Conservation (phyloP, 2,329 filamentous ascomycete genomes). For the Fusarium gaditjirri region DNA sequence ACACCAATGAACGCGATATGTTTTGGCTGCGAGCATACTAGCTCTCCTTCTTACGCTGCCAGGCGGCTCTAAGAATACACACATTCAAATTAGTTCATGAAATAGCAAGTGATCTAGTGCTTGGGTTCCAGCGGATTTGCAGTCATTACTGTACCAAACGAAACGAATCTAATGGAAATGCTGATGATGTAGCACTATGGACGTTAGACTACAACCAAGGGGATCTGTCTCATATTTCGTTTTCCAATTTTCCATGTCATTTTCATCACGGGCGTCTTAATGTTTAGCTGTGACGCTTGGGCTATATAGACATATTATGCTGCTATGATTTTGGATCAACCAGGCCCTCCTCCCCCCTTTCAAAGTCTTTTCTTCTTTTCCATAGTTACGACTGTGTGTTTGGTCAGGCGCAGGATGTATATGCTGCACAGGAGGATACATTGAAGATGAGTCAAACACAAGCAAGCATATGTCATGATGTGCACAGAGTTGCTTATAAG, state of each 20-base stretch:
- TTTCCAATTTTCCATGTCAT: not conserved
- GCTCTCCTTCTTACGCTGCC: not conserved
- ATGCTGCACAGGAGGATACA: not conserved
- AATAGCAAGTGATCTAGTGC: not conserved
- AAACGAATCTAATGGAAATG: not conserved
- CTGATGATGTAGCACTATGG: not conserved
- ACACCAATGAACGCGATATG: not conserved
- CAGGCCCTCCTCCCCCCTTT: not conserved
- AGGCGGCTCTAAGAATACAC: not conserved
- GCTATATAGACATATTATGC: conserved; percentile 2
- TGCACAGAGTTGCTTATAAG: not conserved
- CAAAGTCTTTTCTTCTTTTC: not conserved
- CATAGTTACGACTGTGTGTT: not conserved
- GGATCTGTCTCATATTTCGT: not conserved
- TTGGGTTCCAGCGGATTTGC: not conserved
- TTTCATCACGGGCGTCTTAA: conserved; percentile 1
- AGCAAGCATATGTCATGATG: not conserved
- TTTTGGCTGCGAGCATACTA: not conserved
- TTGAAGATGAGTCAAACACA: not conserved
- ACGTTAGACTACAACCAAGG: not conserved
- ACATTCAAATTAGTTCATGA: not conserved
- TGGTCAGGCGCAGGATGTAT: not conserved
- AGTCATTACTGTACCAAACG: not conserved
- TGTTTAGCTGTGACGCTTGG: not conserved
- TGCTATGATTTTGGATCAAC: conserved; percentile 2